A percentile compares a stretch with the other conserved stretches of the same genome.
phyloP scores from a whole-genome alignment of 2,329 filamentous ascomycete genomes.

The Cladosporium phlei region DNA sequence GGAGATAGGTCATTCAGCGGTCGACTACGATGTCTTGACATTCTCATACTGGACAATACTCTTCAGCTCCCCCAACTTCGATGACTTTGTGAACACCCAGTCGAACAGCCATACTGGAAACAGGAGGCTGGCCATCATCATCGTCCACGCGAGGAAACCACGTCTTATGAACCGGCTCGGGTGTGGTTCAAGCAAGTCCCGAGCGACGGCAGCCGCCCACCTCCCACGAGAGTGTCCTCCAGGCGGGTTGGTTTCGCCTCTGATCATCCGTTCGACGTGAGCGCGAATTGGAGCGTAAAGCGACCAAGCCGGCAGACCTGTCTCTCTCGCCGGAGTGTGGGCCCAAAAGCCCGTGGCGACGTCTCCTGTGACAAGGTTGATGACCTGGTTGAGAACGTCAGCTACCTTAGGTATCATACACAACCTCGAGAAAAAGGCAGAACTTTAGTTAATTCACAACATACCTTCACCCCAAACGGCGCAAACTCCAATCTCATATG shows the following conservation, averaged over 20 bases:
- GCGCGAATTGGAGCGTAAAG: conserved; percentile 20
- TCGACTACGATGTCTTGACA: conserved; percentile 4
- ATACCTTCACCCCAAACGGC: conserved; percentile 26
- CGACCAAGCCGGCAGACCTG: conserved; percentile 23
- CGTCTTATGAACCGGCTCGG: conserved; percentile 16
- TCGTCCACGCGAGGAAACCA: conserved; percentile 4
- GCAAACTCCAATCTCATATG: conserved; percentile 26
- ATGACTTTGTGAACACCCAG: not conserved
- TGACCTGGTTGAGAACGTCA: conserved; percentile 15
- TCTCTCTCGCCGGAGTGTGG: not conserved
- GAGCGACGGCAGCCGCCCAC: conserved; percentile 19
- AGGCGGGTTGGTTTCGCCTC: conserved; percentile 8
- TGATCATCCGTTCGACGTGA: conserved; percentile 11
- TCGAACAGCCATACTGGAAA: conserved; percentile 2
- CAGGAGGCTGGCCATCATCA: not conserved
- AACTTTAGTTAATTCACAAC: not conserved
- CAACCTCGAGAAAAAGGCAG: not conserved
- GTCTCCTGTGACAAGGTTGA: conserved; percentile 20
- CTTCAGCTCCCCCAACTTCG: conserved; percentile 2
- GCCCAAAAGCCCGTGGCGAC: conserved; percentile 17
- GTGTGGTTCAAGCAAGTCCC: conserved; percentile 15
- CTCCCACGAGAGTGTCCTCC: conserved; percentile 15
- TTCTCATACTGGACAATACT: not conserved
- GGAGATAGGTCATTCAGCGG: conserved; percentile 22
- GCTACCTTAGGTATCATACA: no score